Conservation (phyloP, 768 basidiomycete species). For the Kwoniella newhampshirensis region DNA sequence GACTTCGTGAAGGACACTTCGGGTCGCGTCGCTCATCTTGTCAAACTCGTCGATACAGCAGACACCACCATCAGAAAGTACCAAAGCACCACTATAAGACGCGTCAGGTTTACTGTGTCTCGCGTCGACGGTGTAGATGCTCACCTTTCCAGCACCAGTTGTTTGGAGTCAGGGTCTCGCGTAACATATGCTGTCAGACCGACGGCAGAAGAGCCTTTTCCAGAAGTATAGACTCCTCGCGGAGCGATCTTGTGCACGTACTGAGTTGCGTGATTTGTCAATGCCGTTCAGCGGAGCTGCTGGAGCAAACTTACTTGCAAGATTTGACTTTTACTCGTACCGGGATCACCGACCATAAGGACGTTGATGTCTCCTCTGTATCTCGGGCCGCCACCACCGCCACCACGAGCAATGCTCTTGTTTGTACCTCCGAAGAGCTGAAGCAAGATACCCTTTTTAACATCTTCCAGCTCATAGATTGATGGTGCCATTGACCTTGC, state of each 20-base stretch:
- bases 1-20: conserved; percentile 59
- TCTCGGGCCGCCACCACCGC: conserved; percentile 91
- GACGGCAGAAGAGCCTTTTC: conserved; percentile 97
- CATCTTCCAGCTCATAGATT: conserved; percentile 98
- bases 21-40: conserved; percentile 59
- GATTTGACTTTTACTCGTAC: conserved; percentile 98
- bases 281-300: background rate
- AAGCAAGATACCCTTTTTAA: conserved; percentile 95
- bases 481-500: conserved; percentile 84
- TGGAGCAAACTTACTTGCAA: conserved; percentile 63
- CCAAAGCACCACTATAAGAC: conserved; percentile 25
- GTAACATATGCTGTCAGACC: conserved; percentile 99
- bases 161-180: conserved; percentile 95
- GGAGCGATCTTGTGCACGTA: conserved; percentile 99
- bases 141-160: conserved; percentile 92
- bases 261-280: conserved; percentile 55
- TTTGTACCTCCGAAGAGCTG: conserved; percentile 98
- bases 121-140: no score
- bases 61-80: conserved; percentile 75
- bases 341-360: conserved; percentile 93
- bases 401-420: conserved; percentile 87
- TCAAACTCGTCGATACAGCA: conserved; percentile 97
- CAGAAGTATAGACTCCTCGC: conserved; percentile 93
- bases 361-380: conserved; percentile 99
- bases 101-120: background rate